Percentiles rank a stretch among this genome's conserved stretches.
Evolutionary conservation across 1,284 basidiomycete genomes (phyloP).

Genomic region (Microbotryum intermedium): DNA sequence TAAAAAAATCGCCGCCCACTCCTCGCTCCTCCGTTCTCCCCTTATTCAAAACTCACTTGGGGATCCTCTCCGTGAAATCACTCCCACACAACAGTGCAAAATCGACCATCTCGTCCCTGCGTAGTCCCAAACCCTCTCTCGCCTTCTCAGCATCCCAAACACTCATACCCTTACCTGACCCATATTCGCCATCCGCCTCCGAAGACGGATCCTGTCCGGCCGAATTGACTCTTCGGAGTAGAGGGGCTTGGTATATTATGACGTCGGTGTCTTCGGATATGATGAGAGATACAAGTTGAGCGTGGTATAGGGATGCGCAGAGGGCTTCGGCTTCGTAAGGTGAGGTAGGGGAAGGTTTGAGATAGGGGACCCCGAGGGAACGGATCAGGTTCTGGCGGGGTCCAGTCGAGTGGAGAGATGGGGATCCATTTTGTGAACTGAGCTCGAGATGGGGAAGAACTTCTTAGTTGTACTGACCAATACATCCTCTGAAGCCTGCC

Average conservation of each 20-base stretch:
- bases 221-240: constrained; percentile 9
- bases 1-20: too few relatives aligned
- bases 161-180: constrained; percentile 8
- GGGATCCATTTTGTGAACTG: too few relatives aligned
- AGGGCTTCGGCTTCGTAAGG: constrained; percentile 28
- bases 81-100: constrained; percentile 77
- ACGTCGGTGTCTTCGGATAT: constrained; percentile 29
- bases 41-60: constrained; percentile 6
- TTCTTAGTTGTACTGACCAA: too few relatives aligned
- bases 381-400: constrained; percentile 9
- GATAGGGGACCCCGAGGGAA: constrained; percentile 17
- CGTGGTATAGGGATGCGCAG: constrained; percentile 15
- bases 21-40: too few relatives aligned
- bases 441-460: too few relatives aligned
- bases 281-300: constrained; percentile 2
- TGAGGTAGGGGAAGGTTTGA: constrained; percentile 6
- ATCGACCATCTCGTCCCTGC: constrained; percentile 57
- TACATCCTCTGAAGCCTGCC: constrained; percentile 5
- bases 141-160: constrained; percentile 41
- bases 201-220: neutral
- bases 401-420: too few relatives aligned
- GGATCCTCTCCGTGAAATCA: constrained; percentile 71
- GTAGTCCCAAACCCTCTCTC: constrained; percentile 52
- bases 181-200: neutral
- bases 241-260: constrained; percentile 19